Evolutionary conservation across 164 flowering plant species (phyloP), one percentile per base, ranked within the genome.

Genomic region (Malania oleifera): DNA sequence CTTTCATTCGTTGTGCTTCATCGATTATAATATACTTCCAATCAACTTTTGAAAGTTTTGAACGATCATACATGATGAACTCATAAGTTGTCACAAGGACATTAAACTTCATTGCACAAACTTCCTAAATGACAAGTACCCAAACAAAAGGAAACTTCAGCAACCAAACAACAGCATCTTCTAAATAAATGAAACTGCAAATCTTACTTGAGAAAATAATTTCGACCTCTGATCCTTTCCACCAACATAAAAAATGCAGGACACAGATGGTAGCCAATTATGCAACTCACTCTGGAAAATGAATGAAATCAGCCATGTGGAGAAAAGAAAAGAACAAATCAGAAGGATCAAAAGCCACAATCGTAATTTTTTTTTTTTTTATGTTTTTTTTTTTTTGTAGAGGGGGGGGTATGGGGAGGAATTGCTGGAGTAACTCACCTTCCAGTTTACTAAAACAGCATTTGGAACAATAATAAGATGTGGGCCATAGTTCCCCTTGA

Each of bases 1-100:
- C 97, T 70, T 95, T 95, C 97, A 95, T 95, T 54, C 99, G 65
- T 63, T 95, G 99, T 58, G 99, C 99, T 73, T 95, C 99, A 79
- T 95, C 99, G 73, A 95, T 95, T 80, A 95, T 78, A 49, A 95
- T 89, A 67, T 95, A 95, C 69, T 87, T 95, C 99, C 99, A 95
- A 68, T 95, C 99, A 68, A 95, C 62, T 77, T 79, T 95, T 22
- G 99, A 91, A 52, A 95, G 85, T 68, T 89, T 95, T 37, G 97
- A 67, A 15, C 99, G 96, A 57, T 95, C 99, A 68, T 72, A 87
- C 99, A 95, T 95, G 63, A 95, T 80, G 52, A 95, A 95, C 79
- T 95, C 99, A 62, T 95, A 95, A 50, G 97, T 95, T 28, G 99
- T 95, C 72, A 95, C 96, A 57, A 95, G 96, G 51, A 91, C 96